Percentiles rank a stretch among this genome's conserved stretches.
phyloP scores from a whole-genome alignment of 2,329 filamentous ascomycete genomes.

The Dissoconium aciculare region DNA sequence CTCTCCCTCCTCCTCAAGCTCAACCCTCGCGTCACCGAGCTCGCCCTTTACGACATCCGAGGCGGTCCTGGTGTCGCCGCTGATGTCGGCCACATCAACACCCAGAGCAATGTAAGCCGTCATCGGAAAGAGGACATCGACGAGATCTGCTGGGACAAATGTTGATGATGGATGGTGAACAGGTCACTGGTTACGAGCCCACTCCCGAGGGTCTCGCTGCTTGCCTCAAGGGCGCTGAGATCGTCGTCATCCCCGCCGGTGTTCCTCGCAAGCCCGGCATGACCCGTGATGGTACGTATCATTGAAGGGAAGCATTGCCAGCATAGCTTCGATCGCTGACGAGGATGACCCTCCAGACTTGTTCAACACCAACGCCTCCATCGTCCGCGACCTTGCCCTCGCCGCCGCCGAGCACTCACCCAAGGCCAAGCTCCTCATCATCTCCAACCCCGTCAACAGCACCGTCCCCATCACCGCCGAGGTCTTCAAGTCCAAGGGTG shows the following conservation, averaged over 20 bases:
- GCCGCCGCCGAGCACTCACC: constrained; percentile 76
- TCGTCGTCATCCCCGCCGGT: constrained; percentile 95
- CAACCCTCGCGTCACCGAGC: constrained; percentile 84
- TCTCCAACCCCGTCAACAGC: constrained; percentile 98
- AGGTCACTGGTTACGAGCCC: constrained; percentile 78
- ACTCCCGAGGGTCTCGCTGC: constrained; percentile 52
- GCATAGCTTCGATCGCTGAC: no score
- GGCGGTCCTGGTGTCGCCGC: constrained; percentile 92
- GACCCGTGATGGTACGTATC: constrained; percentile 71
- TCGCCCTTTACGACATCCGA: constrained; percentile 95
- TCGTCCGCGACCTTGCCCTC: constrained; percentile 96
- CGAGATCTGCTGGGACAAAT: background rate
- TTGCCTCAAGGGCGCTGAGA: constrained; percentile 73
- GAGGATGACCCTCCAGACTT: constrained; percentile 58
- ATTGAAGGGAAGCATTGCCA: background rate
- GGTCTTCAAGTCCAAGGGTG: constrained; percentile 85
- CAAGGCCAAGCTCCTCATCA: constrained; percentile 90
- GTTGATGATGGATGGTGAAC: constrained; percentile 12
- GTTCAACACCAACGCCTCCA: constrained; percentile 99
- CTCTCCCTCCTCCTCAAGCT: constrained; percentile 97
- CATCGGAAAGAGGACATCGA: background rate
- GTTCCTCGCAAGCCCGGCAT: constrained; percentile 99
- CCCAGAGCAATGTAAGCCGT: constrained; percentile 69
- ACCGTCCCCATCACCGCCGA: constrained; percentile 95
- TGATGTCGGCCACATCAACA: constrained; percentile 98